Conservation (phyloP, 2,329 filamentous ascomycete species). For the Sclerotinia spermophila region DNA sequence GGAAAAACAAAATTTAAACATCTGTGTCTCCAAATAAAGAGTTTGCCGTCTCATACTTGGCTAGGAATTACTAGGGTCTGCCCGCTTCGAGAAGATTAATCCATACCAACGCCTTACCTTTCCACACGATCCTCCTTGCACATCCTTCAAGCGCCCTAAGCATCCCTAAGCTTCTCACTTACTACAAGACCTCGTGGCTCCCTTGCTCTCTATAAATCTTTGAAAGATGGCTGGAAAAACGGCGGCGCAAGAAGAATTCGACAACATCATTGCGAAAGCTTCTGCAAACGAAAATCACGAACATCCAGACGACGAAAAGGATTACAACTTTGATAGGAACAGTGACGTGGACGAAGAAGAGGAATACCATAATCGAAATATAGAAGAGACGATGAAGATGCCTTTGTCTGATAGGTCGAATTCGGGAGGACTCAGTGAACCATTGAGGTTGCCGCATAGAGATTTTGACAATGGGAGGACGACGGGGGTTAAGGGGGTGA, state of each 20-base stretch:
- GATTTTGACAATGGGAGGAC: conserved; percentile 65
- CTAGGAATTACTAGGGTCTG: neutral
- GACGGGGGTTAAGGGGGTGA: conserved; percentile 83
- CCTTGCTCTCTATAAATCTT: conserved; percentile 19
- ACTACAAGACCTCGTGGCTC: conserved; percentile 26
- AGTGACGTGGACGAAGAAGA: conserved; percentile 52
- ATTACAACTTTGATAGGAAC: conserved; percentile 50
- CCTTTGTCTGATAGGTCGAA: conserved; percentile 49
- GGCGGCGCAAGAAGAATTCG: conserved; percentile 64
- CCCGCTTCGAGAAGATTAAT: conserved; percentile 5
- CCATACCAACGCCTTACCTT: conserved; percentile 1
- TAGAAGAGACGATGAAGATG: conserved; percentile 64
- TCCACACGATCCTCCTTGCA: conserved; percentile 15
- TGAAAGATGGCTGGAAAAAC: conserved; percentile 42
- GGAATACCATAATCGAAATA: conserved; percentile 40
- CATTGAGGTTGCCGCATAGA: conserved; percentile 57
- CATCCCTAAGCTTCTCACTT: conserved; percentile 5
- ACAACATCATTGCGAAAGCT: conserved; percentile 58
- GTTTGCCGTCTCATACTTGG: neutral
- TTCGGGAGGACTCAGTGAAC: conserved; percentile 13
- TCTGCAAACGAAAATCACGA: conserved; percentile 31
- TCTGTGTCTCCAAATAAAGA: neutral
- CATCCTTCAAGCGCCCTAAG: conserved; percentile 9
- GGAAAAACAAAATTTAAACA: neutral
- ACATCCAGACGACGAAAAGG: conserved; percentile 56